Evolutionary conservation across 768 basidiomycete species (phyloP).

Genomic region (Boletus reticulatus): DNA sequence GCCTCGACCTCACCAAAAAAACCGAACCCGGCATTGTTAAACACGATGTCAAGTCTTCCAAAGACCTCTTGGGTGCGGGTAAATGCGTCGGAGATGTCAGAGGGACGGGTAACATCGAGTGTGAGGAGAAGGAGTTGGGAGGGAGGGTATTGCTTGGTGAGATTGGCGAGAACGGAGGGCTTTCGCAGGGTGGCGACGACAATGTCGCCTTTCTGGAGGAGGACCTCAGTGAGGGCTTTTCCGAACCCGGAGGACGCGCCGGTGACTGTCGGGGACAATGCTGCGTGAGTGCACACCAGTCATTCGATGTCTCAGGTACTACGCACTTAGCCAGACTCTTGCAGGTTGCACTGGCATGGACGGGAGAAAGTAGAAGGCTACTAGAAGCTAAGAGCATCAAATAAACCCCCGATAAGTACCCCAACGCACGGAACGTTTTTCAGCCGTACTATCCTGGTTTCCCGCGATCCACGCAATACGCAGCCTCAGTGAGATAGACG

Average conservation of each 20-base stretch:
- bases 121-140: constrained; percentile 3
- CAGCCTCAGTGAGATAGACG: too few species aligned
- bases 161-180: constrained; percentile 29
- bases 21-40: neutral
- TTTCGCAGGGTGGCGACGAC: constrained; percentile 42
- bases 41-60: neutral
- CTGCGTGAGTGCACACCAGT: neutral
- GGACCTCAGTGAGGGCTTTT: constrained; percentile 26
- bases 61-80: neutral
- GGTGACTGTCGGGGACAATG: constrained; percentile 5
- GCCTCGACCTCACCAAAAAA: constrained; percentile 34
- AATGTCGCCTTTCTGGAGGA: constrained; percentile 34
- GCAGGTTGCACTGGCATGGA: neutral
- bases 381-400: neutral
- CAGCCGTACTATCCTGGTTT: too few species aligned
- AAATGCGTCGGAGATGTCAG: neutral
- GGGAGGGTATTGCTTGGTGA: constrained; percentile 20
- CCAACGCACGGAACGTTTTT: too few species aligned
- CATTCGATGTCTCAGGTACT: neutral
- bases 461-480: too few species aligned
- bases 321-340: constrained; percentile 10
- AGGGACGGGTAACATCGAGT: neutral
- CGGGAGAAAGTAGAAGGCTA: neutral
- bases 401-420: too few species aligned
- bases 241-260: constrained; percentile 40